Evolutionary conservation across 2,329 filamentous ascomycete species (phyloP), one percentile per base, ranked within the genome.

Genomic region (Aspergillus sp.): DNA sequence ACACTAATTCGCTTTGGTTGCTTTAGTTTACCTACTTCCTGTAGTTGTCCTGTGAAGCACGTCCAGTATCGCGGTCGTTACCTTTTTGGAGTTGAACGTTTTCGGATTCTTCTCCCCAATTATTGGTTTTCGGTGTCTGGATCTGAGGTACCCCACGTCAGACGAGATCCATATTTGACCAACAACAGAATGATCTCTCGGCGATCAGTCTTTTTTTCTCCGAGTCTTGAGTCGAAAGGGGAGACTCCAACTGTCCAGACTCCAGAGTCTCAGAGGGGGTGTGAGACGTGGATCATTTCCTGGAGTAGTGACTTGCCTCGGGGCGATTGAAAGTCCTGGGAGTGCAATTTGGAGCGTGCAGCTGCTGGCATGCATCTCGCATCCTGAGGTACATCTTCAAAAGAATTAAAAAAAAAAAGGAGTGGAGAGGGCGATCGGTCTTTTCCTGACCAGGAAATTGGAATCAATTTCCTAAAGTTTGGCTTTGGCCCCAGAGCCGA

Each of bases 391-490:
- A 44, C 21, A 45, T 47, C 19, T 27, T 31, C 35, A 33, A 43
- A 31, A 31, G 27, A 31, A 31, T 8, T 31, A 9, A 11, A 31
- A 31, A 31, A 31, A 31, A 37, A 23, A 33, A 12, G 9, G 44
- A 48, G 47, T 55, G 51, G 52, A 24, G 48, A 55, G 52, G 62
- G 52, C 64, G 63, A 65, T 64, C 64, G 54, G 61, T 50, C 56
- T 53, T 61, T 62, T 54, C 63, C 56, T 61, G 56, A 55, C 59
- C 62, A 52, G 57, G 58, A 57, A 55, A 41, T 56, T 62, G 58
- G 52, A 55, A 62, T 52, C 21, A 19, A 44, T 52, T 52, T 37
- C n/a, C 4, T 45, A 23, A 40, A 35, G 51, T 53, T 46, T 52
- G 21, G 39, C 41, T 56, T 53, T 55, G 51, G 52, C 39, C 24